Percentiles rank a stretch among this genome's conserved stretches.
phyloP scores from a whole-genome alignment of 306 rosid genomes.

The Calophaca sinica region DNA sequence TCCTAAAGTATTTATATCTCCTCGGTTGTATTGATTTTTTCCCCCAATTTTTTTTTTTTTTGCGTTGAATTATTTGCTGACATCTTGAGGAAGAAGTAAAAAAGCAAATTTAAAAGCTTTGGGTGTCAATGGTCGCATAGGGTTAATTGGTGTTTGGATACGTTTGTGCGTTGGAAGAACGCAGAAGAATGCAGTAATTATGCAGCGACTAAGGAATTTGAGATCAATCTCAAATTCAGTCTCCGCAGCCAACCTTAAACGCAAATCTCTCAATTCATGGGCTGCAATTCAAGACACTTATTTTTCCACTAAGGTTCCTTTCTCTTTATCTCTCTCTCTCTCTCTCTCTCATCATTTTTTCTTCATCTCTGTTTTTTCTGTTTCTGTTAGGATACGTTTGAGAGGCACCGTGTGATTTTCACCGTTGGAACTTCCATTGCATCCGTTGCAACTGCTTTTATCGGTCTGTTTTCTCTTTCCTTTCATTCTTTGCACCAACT shows the following conservation, averaged over 20 bases:
- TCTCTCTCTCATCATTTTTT: background rate
- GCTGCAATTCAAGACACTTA: constrained; percentile 80
- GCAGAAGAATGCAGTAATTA: constrained; percentile 32
- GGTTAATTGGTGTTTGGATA: background rate
- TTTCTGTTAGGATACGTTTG: constrained; percentile 72
- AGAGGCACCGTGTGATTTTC: constrained; percentile 83
- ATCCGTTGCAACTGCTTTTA: constrained; percentile 85
- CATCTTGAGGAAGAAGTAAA: background rate
- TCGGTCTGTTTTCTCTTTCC: constrained; percentile 58
- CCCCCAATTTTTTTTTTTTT: no score
- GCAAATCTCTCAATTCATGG: constrained; percentile 73
- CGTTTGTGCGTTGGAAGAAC: background rate
- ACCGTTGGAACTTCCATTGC: constrained; percentile 90
- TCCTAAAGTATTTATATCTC: no score
- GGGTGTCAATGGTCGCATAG: background rate
- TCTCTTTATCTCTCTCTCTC: background rate
- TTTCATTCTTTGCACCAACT: background rate
- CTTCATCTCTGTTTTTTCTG: background rate
- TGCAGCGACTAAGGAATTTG: constrained; percentile 70
- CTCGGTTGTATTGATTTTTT: no score
- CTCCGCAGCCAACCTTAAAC: constrained; percentile 58
- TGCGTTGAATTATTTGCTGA: no score
- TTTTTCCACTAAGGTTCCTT: constrained; percentile 73
- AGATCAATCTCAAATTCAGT: constrained; percentile 47
- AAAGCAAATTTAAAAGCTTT: background rate